These are phyloP conservation scores for Fusarium pininemorale DNA, from an alignment of 2,329 filamentous ascomycete species.

Conservation along the genomic window DNA sequence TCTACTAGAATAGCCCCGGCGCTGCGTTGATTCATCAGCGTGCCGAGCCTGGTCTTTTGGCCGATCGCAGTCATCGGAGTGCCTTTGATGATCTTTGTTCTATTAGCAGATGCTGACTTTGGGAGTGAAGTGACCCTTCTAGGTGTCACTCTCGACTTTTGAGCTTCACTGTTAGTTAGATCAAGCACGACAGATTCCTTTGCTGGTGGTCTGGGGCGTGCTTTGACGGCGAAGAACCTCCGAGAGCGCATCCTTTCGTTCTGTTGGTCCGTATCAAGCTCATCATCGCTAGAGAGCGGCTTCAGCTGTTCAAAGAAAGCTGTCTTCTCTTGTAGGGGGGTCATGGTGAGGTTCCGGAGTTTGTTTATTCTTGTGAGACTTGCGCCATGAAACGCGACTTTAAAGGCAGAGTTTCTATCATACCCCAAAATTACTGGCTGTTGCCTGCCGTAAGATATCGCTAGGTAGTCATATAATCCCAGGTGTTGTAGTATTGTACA, in stretches of 20 bases:
- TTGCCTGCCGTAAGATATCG: not conserved
- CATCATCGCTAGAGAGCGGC: slow-evolving; percentile 47
- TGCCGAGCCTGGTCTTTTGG: slow-evolving; percentile 33
- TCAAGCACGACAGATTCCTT: slow-evolving; percentile 23
- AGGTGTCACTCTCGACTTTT: slow-evolving; percentile 23
- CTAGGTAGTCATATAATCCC: slow-evolving; percentile 4
- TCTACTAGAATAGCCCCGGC: slow-evolving; percentile 36
- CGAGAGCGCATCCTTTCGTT: slow-evolving; percentile 45
- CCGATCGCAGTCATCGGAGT: slow-evolving; percentile 41
- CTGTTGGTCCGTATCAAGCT: slow-evolving; percentile 45
- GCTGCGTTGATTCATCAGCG: slow-evolving; percentile 29
- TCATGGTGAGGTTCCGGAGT: slow-evolving; percentile 30
- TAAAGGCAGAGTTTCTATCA: not conserved
- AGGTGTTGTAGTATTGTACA: not conserved
- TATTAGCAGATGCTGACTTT: slow-evolving; percentile 7
- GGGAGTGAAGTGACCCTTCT: slow-evolving; percentile 32
- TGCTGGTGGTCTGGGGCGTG: not conserved
- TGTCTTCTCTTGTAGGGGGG: slow-evolving; percentile 52
- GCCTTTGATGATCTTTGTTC: slow-evolving; percentile 40
- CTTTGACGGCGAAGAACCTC: slow-evolving; percentile 41
- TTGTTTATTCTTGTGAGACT: not conserved
- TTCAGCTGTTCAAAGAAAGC: slow-evolving; percentile 58
- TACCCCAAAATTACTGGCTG: not conserved
- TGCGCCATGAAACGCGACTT: slow-evolving; percentile 1
- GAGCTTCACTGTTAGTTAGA: slow-evolving; percentile 26